phyloP scores from a whole-genome alignment of 305 asterid species.

The Ilex paraguariensis region DNA sequence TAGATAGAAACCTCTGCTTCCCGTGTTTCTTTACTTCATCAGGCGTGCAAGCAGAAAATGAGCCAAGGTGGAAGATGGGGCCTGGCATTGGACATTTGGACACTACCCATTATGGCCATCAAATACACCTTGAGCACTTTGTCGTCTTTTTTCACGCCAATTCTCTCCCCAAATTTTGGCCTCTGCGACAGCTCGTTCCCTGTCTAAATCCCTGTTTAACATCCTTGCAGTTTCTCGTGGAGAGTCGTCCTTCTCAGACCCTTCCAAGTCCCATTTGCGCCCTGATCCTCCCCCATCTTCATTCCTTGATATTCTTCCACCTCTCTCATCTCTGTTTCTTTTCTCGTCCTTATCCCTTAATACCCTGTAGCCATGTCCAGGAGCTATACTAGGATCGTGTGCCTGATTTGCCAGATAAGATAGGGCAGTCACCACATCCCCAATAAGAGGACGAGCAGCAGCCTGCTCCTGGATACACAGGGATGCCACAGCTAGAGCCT shows the following conservation, averaged over 20 bases:
- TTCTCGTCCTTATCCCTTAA: slow-evolving; percentile 35
- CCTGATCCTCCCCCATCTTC: slow-evolving; percentile 76
- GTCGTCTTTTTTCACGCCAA: slow-evolving; percentile 66
- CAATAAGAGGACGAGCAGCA: slow-evolving; percentile 89
- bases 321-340: slow-evolving; percentile 49
- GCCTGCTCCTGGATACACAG: slow-evolving; percentile 99
- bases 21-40: slow-evolving; percentile 16
- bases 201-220: slow-evolving; percentile 64
- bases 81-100: neutral
- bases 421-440: slow-evolving; percentile 93
- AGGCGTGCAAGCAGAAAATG: slow-evolving; percentile 6
- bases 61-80: neutral
- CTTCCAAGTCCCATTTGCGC: slow-evolving; percentile 70
- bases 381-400: slow-evolving; percentile 38
- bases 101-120: slow-evolving; percentile 16
- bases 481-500: slow-evolving; percentile 96
- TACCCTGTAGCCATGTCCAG: too few species aligned
- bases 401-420: slow-evolving; percentile 86
- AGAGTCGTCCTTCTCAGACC: slow-evolving; percentile 73
- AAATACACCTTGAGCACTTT: slow-evolving; percentile 40
- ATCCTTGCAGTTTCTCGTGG: slow-evolving; percentile 63
- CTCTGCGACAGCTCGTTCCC: slow-evolving; percentile 95
- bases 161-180: slow-evolving; percentile 98
- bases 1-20: neutral
- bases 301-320: slow-evolving; percentile 46